Evolutionary conservation across 495 filamentous ascomycete genomes (phyloP), one percentile per base, ranked within the genome.

Genomic region (Aspergillus cavernicola): DNA sequence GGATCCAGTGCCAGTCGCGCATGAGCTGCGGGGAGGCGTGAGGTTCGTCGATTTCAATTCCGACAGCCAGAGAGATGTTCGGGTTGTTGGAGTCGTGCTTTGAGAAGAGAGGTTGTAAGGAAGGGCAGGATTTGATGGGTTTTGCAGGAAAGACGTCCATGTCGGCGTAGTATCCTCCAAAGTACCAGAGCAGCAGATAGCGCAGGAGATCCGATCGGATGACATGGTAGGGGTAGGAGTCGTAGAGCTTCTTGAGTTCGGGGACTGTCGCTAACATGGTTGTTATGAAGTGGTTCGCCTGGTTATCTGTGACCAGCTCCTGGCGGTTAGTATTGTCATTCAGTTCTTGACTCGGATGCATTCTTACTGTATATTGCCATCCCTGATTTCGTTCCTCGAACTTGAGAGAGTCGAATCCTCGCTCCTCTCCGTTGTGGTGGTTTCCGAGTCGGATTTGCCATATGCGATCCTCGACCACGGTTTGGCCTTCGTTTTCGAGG

Each of bases 131-230:
- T 22, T 61, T 68, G 52, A 72, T 72, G 3, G 63, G 39, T 23
- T 49, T 58, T 0, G 57, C 60, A 1, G 71, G 71, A 33, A 56
- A 65, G 35, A 73, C 62, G 50, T 80, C 77, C 16, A 74, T 65
- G 51, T 81, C 79, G 1, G 68, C 72, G 53, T 80, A 81, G 41
- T 75, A 77, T 18, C 79, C 79, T 10, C 79, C 79, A 29, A 73
- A 69, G 43, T 71, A 70, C 63, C 68, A 71, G 12, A 81, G 53
- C 0, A 80, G 49, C 6, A 79, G 59, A 52, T 81, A 81, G 16
- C 76, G 68, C n/a, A 80, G 62, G 0, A 80, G 65, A 35, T 81
- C 76, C 0, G 73, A 69, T 4, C 71, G 70, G 7, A 74, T 70
- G 24, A 76, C 67, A 18, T 66, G 47, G 39, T 69, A 56, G 0